Conservation (phyloP, 2,329 filamentous ascomycete genomes). For the Aspergillus caelatus region DNA sequence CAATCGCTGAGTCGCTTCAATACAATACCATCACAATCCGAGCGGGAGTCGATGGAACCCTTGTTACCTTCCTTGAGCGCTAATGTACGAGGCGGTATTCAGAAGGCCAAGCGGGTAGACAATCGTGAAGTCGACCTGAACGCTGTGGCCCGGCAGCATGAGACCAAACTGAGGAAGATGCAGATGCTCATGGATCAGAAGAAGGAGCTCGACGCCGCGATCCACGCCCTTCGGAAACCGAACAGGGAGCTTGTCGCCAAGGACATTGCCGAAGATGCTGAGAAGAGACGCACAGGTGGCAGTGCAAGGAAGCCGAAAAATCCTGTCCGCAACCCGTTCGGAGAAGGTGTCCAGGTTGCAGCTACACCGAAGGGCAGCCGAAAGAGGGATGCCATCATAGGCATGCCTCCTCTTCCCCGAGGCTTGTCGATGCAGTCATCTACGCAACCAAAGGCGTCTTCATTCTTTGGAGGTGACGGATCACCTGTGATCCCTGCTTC, state of each 20-base stretch:
- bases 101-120: conserved; percentile 48
- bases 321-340: conserved; percentile 44
- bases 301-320: conserved; percentile 45
- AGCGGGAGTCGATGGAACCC: conserved; percentile 47
- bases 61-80: conserved; percentile 37
- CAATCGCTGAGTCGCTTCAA: conserved; percentile 47
- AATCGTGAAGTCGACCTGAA: conserved; percentile 54
- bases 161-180: conserved; percentile 50
- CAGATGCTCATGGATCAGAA: conserved; percentile 50
- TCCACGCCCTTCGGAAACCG: conserved; percentile 50
- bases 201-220: conserved; percentile 52
- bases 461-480: conserved; percentile 10
- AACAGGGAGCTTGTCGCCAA: conserved; percentile 50
- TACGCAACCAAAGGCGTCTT: conserved; percentile 25
- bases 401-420: conserved; percentile 31
- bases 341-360: conserved; percentile 52
- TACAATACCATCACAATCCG: conserved; percentile 44
- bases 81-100: conserved; percentile 46
- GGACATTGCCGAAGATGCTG: conserved; percentile 48
- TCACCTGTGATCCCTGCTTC: conserved; percentile 33
- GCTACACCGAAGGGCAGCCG: conserved; percentile 49
- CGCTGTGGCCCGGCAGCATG: conserved; percentile 47
- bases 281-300: conserved; percentile 36
- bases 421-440: conserved; percentile 31
- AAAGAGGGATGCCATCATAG: conserved; percentile 33